Evolutionary conservation across 345 rosid genomes (phyloP), one percentile per base, ranked within the genome.

Genomic region (Cardiospermum halicacabum): DNA sequence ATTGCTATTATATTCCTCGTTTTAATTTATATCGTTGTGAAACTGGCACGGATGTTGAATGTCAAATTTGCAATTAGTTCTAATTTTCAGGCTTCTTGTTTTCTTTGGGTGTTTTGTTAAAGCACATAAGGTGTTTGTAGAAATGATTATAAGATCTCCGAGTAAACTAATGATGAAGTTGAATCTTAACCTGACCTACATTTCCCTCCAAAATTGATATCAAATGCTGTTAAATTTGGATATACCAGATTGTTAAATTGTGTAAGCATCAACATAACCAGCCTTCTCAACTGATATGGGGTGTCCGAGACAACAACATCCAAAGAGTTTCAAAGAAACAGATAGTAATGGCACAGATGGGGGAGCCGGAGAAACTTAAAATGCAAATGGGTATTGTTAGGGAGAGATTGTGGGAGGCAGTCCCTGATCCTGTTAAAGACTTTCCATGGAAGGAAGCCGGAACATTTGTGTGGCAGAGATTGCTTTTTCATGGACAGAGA

Each of bases 381-480:
- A 22, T 51, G 48, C 67, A 79, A 61, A 25, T 74, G 31, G 19
- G 15, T 60, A 49, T 58, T 10, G 62, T 42, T 6, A 72, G 32
- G 53, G 77, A 77, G 39, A 81, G 67, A 50, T 25, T 79, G 64
- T 64, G 70, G 81, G 76, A 74, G 50, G 65, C 67, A 11, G 62
- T 70, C 43, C 82, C 76, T 1, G 22, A 36, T 2, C 43, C 78
- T 0, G 71, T 73, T 49, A 82, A 77, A 61, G 64, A 75, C 40
- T 80, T 80, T 34, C 84, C 82, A 7, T 82, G 84, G 87, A 65
- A 65, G 59, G 56, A 80, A 69, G 82, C 82, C 0, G 70, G 67
- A 55, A 60, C 58, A 47, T n/a, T 42, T 39, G 18, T 81, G 34
- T 50, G 70, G 9, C 45, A 76, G 68, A 60, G 70, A 56, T 18